Evolutionary conservation across 129 eudicot species (phyloP), one percentile per base, ranked within the genome.

Genomic region (Lactuca saligna): DNA sequence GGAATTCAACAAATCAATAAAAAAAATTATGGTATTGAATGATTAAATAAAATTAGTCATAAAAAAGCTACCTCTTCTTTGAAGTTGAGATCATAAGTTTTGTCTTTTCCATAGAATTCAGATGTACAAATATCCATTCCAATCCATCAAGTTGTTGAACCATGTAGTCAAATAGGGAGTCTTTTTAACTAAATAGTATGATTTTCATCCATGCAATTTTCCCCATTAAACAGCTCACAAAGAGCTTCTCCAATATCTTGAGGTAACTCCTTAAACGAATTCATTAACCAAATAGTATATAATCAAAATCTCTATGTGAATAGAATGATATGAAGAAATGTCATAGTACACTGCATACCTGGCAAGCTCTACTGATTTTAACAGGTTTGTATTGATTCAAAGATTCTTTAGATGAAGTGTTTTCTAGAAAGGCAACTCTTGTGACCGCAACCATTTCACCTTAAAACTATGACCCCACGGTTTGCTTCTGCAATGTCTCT

Each of bases 61-160:
- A 53, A 35, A 35, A 58, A 38, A 66, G 38, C 61, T 75, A 83
- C 98, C 95, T 93, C 98, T 82, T 93, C 98, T 77, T 93, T 93
- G 80, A 93, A 93, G 91, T 93, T 93, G 81, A 93, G 75, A 80
- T 93, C 98, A 35, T 93, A 93, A 48, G 79, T 84, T 79, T 89
- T 83, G 85, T 93, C 98, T 5, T 83, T 73, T 55, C 82, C 94
- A 65, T 88, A 93, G 66, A 93, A 93, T 46, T 93, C 98, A 78
- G 98, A 93, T 15, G 98, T 95, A 63, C 96, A 96, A 83, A 93
- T 96, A 78, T 93, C 98, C 98, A 93, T 93, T 71, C 98, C 98
- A 63, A 93, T 93, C 9, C n/a, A n/a, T n/a, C n/a, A n/a, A n/a
- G n/a, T n/a, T n/a, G n/a, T n/a, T n/a, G n/a, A n/a, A n/a, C n/a